Base-by-base conservation (phyloP, 768 basidiomycete genomes). In the Pisolithus tinctorius region DNA sequence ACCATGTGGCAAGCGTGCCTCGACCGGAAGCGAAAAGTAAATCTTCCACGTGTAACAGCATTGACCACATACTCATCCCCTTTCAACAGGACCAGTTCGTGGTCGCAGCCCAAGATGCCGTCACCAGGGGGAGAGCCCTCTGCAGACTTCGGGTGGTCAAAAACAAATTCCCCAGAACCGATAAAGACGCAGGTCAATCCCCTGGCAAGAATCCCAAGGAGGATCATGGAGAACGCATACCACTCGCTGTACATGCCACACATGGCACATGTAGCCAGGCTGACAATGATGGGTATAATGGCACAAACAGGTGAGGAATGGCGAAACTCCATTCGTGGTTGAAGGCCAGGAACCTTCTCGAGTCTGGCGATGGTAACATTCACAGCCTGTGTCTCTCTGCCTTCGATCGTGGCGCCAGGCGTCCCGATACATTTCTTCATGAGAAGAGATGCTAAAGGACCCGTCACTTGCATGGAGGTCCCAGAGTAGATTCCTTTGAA, bases 201-300 rank as follows among this genome's bases (percentile, higher is more conserved):
- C 25, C 56, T 64, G 46, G 65, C 59, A 13, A 67, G 9, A 36
- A 68, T 60, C 9, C 66, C 66, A 7, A 62, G 50, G 9, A 30
- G 29, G 29, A 30, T 30, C 29, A 30, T 30, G 29, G 6, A 30
- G 29, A 30, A 30, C 9, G 29, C 29, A 30, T 30, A 30, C 29
- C 29, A 30, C 7, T 30, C 29, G 29, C 29, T 9, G 7, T 30
- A 49, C 8, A 56, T 9, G 9, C 48, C 66, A 43, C 58, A 57
- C 7, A 50, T 29, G 17, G 49, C 39, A 51, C 55, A 56, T 1
- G 55, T 47, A n/a, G 42, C 59, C 9, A 57, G 13, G 39, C 20
- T n/a, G 10, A 30, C 6, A 7, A 9, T 9, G 29, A 30, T 30
- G 29, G 29, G 29, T 30, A 30, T 40, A 5, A 48, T 27, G 14